Evolutionary conservation across 1,284 basidiomycete genomes (phyloP).

Genomic region (Austropuccinia psidii): DNA sequence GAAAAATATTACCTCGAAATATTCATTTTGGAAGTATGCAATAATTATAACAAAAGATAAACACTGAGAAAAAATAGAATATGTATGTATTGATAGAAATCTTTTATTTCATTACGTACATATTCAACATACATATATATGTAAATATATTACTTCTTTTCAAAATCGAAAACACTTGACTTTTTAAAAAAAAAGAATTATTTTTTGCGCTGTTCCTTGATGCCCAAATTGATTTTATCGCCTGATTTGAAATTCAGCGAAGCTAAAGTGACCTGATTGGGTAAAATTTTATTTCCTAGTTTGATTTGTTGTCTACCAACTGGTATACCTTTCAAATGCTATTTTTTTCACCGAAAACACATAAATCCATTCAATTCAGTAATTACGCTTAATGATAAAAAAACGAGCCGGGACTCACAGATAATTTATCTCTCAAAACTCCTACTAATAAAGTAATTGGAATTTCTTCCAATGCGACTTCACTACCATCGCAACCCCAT

Average conservation of each 20-base stretch:
- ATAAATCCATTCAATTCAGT: neutral
- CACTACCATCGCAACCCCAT: slow-evolving; percentile 77
- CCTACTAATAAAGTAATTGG: slow-evolving; percentile 73
- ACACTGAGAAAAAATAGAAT: too few species aligned
- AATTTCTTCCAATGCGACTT: slow-evolving; percentile 67
- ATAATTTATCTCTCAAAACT: slow-evolving; percentile 66
- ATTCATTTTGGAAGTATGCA: too few species aligned
- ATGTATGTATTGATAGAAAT: too few species aligned
- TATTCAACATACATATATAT: too few species aligned
- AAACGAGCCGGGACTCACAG: slow-evolving; percentile 11
- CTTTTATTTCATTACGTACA: too few species aligned
- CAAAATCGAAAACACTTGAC: neutral
- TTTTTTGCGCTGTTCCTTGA: slow-evolving; percentile 35
- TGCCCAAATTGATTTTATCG: neutral
- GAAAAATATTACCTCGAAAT: too few species aligned
- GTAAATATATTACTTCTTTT: neutral
- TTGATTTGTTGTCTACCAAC: slow-evolving; percentile 29
- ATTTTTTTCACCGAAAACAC: neutral
- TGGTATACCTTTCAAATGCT: slow-evolving; percentile 35
- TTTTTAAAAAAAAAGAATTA: neutral
- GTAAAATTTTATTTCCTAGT: slow-evolving; percentile 16
- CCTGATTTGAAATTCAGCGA: slow-evolving; percentile 27
- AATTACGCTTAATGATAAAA: neutral
- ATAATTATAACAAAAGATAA: too few species aligned
- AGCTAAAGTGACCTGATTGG: slow-evolving; percentile 33